A percentile compares a stretch with the other conserved stretches of the same genome.
These are phyloP conservation scores for Oldenlandia corymbosa DNA, from an alignment of 257 asterid species.

Conservation along the genomic window DNA sequence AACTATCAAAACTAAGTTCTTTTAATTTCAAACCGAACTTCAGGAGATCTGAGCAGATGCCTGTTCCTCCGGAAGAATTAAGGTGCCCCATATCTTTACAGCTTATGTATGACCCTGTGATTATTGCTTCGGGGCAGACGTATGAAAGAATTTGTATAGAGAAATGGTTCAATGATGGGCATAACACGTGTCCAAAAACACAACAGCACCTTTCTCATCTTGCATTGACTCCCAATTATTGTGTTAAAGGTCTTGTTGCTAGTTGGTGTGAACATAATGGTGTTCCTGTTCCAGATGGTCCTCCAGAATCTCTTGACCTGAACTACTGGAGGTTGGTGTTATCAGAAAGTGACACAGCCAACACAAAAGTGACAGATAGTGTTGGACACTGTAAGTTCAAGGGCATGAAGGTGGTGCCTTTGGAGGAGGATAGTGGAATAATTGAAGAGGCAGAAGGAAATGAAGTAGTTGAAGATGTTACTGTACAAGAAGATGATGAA, in stretches of 20 bases:
- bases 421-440: constrained; percentile 70
- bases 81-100: constrained; percentile 94
- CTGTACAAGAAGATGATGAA: constrained; percentile 47
- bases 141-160: constrained; percentile 95
- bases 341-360: constrained; percentile 71
- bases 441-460: constrained; percentile 71
- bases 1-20: constrained; percentile 74
- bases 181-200: constrained; percentile 90
- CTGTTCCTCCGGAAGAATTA: constrained; percentile 88
- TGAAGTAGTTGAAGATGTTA: constrained; percentile 55
- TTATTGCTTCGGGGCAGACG: constrained; percentile 94
- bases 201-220: constrained; percentile 94
- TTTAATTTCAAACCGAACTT: constrained; percentile 80
- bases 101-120: constrained; percentile 92
- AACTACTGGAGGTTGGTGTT: constrained; percentile 93
- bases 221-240: constrained; percentile 80
- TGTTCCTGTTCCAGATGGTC: constrained; percentile 73
- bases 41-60: constrained; percentile 65
- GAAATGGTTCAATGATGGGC: constrained; percentile 93
- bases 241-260: constrained; percentile 90
- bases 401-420: constrained; percentile 77
- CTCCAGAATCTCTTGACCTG: constrained; percentile 94
- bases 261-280: constrained; percentile 97
- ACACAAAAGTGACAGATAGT: constrained; percentile 56
- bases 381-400: constrained; percentile 55